Percentiles rank a stretch among this genome's conserved stretches.
These are phyloP conservation scores for Phytophthora pisi DNA, from an alignment of 352 stramenopile genomes.

Conservation along the genomic window DNA sequence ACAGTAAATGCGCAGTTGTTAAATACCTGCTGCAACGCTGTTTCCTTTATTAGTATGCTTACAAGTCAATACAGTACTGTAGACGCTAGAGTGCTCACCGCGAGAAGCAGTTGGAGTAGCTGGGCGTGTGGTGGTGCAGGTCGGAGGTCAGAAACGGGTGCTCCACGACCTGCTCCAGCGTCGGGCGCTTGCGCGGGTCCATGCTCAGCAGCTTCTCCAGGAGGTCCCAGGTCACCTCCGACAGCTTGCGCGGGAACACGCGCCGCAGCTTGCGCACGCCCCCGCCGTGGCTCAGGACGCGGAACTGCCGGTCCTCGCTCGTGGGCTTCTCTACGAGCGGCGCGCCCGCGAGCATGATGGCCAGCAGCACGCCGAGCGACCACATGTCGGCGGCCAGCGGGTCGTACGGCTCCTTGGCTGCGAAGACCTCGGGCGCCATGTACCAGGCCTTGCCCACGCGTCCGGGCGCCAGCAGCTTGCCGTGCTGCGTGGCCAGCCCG, in stretches of 20 bases:
- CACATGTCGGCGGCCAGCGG: slow-evolving; percentile 58
- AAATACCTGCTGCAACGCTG: too few species aligned
- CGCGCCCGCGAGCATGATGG: slow-evolving; percentile 63
- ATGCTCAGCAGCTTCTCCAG: slow-evolving; percentile 37
- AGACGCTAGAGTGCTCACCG: background rate
- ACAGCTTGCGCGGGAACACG: slow-evolving; percentile 42
- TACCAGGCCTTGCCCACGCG: slow-evolving; percentile 70
- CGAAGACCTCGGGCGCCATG: slow-evolving; percentile 71
- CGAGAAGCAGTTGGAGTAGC: slow-evolving; percentile 13
- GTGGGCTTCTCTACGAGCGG: slow-evolving; percentile 52
- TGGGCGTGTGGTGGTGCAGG: slow-evolving; percentile 4
- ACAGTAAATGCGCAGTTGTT: too few species aligned
- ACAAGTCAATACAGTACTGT: background rate
- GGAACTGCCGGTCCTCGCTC: slow-evolving; percentile 42
- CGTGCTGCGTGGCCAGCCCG: slow-evolving; percentile 40
- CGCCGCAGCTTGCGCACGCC: slow-evolving; percentile 52
- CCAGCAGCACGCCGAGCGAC: slow-evolving; percentile 67
- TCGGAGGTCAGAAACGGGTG: slow-evolving; percentile 42
- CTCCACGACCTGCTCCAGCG: slow-evolving; percentile 42
- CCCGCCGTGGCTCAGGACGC: slow-evolving; percentile 39
- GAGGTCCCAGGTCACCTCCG: slow-evolving; percentile 31
- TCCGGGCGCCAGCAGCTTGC: slow-evolving; percentile 30
- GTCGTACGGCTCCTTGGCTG: slow-evolving; percentile 45
- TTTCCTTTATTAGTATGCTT: slow-evolving; percentile 1
- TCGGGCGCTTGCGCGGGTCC: slow-evolving; percentile 38